Evolutionary conservation across 345 rosid species (phyloP), one percentile per base, ranked within the genome.

Genomic region (Pistacia atlantica): DNA sequence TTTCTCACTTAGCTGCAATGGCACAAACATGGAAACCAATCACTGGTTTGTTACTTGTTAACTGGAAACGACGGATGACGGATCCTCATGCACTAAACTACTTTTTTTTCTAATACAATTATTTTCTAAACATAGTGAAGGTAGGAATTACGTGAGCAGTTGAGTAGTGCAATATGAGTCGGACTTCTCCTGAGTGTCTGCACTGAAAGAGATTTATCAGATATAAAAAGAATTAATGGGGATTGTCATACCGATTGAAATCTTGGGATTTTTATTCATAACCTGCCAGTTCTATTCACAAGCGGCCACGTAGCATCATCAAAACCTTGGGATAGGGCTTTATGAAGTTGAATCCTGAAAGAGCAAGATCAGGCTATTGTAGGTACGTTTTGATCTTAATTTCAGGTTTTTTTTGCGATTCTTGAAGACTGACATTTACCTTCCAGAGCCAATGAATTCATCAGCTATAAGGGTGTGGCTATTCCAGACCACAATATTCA

Each of bases 401-500:
- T 57, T 64, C 13, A 2, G 12, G 55, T 62, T 48, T 73, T 42
- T 42, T 1, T 49, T 46, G 0, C 2, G 46, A 9, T 33, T 51
- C n/a, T 16, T 66, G 13, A 61, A 31, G 58, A 20, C 9, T 17
- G 35, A 25, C 13, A 54, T 22, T 59, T 78, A 88, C 91, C 84
- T 88, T 77, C 87, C 88, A 66, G 51, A 80, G 75, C 89, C 91
- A 48, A 88, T 84, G 75, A 76, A 74, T 20, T 88, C 91, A 84
- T 88, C 89, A 37, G 83, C 73, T 10, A 75, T 46, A 57, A 88
- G 70, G 59, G 91, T 77, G 85, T 71, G 78, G 78, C 75, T 82
- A 48, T 88, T 86, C 91, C 91, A 88, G 8, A 88, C 88, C 20
- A 28, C 35, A 52, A 83, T 81, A 46, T 69, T 77, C 70, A 88